These are phyloP conservation scores for Gymnopus androsaceus DNA, from an alignment of 1,284 basidiomycete species.

Conservation along the genomic window DNA sequence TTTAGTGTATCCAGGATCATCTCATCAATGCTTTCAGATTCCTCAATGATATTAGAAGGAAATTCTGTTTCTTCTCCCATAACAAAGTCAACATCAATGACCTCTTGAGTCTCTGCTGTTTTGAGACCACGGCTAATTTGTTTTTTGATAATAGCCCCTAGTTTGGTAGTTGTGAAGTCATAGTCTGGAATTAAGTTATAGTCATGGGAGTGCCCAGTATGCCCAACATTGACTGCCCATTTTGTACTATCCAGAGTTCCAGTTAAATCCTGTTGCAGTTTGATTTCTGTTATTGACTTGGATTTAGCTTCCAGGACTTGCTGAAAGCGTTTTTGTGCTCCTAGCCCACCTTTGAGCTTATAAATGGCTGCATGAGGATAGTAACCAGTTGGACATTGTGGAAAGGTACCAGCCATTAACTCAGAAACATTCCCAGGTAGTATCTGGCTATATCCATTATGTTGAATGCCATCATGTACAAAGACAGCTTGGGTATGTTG, in stretches of 20 bases:
- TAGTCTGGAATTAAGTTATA: too few relatives aligned
- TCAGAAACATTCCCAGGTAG: background rate
- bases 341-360: background rate
- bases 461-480: background rate
- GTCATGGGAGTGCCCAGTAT: too few relatives aligned
- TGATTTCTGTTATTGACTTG: background rate
- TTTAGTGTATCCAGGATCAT: too few relatives aligned
- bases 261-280: background rate
- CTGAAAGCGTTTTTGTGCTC: background rate
- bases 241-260: background rate
- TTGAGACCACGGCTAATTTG: too few relatives aligned
- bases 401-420: background rate
- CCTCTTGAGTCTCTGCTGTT: too few relatives aligned
- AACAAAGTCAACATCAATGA: too few relatives aligned
- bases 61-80: too few relatives aligned
- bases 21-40: too few relatives aligned
- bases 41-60: too few relatives aligned
- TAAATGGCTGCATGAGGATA: background rate
- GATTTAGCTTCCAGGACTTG: background rate
- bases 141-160: too few relatives aligned
- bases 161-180: too few relatives aligned
- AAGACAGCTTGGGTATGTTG: background rate
- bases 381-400: background rate
- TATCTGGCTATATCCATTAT: background rate
- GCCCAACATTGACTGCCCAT: background rate